A percentile compares a stretch with the other conserved stretches of the same genome.
These are phyloP conservation scores for Haplosporangium sp. DNA, from an alignment of 371 early-diverging fungal genomes.

Conservation along the genomic window DNA sequence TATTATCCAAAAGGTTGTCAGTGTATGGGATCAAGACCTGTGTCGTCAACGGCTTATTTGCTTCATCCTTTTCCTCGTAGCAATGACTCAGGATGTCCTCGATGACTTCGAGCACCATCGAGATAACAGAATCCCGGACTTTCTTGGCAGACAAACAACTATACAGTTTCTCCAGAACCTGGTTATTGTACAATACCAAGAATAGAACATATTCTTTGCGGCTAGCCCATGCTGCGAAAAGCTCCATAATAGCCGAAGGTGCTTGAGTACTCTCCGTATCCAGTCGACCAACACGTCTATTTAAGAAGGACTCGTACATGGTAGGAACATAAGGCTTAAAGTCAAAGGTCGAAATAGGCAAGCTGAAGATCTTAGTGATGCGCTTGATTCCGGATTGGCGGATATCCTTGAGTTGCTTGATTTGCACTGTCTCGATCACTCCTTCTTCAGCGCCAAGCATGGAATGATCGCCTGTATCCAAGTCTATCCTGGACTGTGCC, in stretches of 20 bases:
- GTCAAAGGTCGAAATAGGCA: conserved; percentile 73
- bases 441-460: conserved; percentile 50
- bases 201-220: conserved; percentile 70
- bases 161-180: conserved; percentile 77
- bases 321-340: conserved; percentile 80
- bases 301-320: conserved; percentile 78
- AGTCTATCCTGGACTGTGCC: conserved; percentile 57
- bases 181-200: conserved; percentile 71
- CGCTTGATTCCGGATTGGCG: conserved; percentile 81
- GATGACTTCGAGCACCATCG: conserved; percentile 78
- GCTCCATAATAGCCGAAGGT: conserved; percentile 79
- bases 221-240: conserved; percentile 85
- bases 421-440: conserved; percentile 33
- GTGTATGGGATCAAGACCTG: conserved; percentile 74
- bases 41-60: conserved; percentile 58
- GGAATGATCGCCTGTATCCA: conserved; percentile 53
- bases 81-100: conserved; percentile 75
- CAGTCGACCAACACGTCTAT: conserved; percentile 77
- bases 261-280: conserved; percentile 87
- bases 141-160: conserved; percentile 81
- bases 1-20: conserved; percentile 68
- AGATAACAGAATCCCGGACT: conserved; percentile 76
- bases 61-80: conserved; percentile 56
- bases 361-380: conserved; percentile 79
- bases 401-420: conserved; percentile 69